Evolutionary conservation across 352 stramenopile species (phyloP).

Genomic region (Phytophthora fragariaefolia): DNA sequence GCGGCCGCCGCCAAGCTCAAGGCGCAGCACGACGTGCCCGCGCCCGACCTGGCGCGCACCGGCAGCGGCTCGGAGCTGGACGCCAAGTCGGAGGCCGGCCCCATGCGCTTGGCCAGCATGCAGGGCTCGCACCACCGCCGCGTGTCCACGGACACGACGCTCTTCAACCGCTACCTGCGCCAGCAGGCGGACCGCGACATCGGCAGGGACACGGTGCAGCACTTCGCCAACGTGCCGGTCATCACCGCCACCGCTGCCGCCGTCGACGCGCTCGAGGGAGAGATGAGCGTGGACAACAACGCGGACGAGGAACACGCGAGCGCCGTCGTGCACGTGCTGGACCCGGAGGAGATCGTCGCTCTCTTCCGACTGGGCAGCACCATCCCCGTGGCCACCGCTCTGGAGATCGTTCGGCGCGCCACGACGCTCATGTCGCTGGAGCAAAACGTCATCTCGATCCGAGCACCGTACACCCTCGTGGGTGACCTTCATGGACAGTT

Average conservation of each 20-base stretch:
- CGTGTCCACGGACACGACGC: slow-evolving; percentile 75
- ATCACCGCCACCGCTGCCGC: slow-evolving; percentile 38
- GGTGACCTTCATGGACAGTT: slow-evolving; percentile 98
- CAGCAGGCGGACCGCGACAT: slow-evolving; percentile 71
- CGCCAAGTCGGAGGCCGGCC: slow-evolving; percentile 51
- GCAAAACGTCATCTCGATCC: slow-evolving; percentile 62
- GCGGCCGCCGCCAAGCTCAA: slow-evolving; percentile 26
- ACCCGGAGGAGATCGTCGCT: slow-evolving; percentile 41
- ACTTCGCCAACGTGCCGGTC: slow-evolving; percentile 59
- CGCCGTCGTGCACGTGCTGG: slow-evolving; percentile 15
- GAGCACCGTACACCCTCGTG: slow-evolving; percentile 59
- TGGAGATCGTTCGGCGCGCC: slow-evolving; percentile 65
- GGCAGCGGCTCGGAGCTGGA: slow-evolving; percentile 29
- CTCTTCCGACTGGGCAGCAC: slow-evolving; percentile 51
- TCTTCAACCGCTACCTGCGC: slow-evolving; percentile 66
- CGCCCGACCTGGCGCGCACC: slow-evolving; percentile 19
- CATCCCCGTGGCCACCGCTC: slow-evolving; percentile 51
- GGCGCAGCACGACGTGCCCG: slow-evolving; percentile 7
- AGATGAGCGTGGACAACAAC: slow-evolving; percentile 47
- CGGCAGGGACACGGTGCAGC: slow-evolving; percentile 53
- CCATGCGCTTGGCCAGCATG: slow-evolving; percentile 56
- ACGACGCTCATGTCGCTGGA: slow-evolving; percentile 69
- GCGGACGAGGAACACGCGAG: slow-evolving; percentile 30
- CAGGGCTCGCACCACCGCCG: slow-evolving; percentile 72
- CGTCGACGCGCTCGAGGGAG: slow-evolving; percentile 32